Evolutionary conservation across 306 rosid genomes (phyloP), one percentile per base, ranked within the genome.

Genomic region (Vachellia collinsii): DNA sequence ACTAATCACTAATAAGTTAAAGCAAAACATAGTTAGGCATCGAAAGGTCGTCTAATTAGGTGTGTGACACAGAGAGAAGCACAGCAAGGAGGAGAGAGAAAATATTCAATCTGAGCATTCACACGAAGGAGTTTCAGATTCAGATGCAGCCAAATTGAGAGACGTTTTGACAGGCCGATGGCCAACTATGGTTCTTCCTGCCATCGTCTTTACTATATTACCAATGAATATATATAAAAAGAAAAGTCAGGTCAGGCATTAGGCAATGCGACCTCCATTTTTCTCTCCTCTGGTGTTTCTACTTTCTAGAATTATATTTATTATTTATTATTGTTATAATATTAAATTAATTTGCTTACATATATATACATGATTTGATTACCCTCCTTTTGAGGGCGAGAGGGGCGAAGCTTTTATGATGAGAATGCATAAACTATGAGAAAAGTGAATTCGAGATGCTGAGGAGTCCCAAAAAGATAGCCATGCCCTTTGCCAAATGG

Each of bases 401-500:
- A 29, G 56, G 39, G 48, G 56, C n/a, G 56, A 50, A 16, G 56
- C 56, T 14, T 59, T 66, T n/a, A 58, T 3, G 6, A 29, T 7
- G 47, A 37, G 25, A 7, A 16, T 9, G 13, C 71, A 66, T 66
- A 38, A 38, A 16, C 38, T 37, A 19, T 19, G 47, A 37, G 51
- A 76, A 41, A 61, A 11, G 19, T 5, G 25, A 58, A 59, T 8
- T 3, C 48, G 17, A 75, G 75, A 86, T 85, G 85, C 73, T 64
- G 7, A 78, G 81, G 69, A 86, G 72, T 38, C 81, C 84, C 12
- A 54, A 41, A 66, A 84, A 80, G 22, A 61, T 77, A 7, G 36
- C 76, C 17, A 70, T 76, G 84, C 72, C 81, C 16, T 54, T 86
- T 48, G 36, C 71, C 8, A 83, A 81, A 81, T 11, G 85, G 85